Evolutionary conservation across 371 early-diverging fungal species (phyloP).

Genomic region (Nosema muscidifuracis): DNA sequence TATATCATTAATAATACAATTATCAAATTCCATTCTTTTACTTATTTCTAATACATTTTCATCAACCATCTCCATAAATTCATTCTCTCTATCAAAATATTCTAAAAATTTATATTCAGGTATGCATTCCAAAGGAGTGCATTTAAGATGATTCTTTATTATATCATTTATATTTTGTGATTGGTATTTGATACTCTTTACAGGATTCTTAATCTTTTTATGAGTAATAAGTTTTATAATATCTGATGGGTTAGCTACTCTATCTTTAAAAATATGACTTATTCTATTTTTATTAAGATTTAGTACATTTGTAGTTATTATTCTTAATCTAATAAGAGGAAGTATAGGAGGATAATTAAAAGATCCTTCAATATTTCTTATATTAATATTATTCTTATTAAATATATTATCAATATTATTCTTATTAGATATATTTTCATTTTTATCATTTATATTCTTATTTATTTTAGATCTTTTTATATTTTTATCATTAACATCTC

Average conservation of each 20-base stretch:
- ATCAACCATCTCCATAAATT: constrained; percentile 21
- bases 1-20: constrained; percentile 21
- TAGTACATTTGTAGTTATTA: not conserved
- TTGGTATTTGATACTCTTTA: not conserved
- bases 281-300: constrained; percentile 3
- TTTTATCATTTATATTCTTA: too few species aligned
- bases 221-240: constrained; percentile 69
- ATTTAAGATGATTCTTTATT: constrained; percentile 1
- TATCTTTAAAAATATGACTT: constrained; percentile 66
- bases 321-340: not conserved
- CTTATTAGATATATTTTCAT: constrained; percentile 64
- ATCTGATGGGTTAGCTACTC: constrained; percentile 86
- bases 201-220: constrained; percentile 57
- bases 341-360: not conserved
- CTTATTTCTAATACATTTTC: constrained; percentile 8
- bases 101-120: constrained; percentile 21
- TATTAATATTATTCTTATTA: not conserved
- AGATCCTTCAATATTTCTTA: not conserved
- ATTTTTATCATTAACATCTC: too few species aligned
- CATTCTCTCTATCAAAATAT: constrained; percentile 23
- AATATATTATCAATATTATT: not conserved
- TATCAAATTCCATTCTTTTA: constrained; percentile 5
- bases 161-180: constrained; percentile 23
- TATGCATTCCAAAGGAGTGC: constrained; percentile 19
- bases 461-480: not conserved